phyloP scores from a whole-genome alignment of 495 filamentous ascomycete genomes.

The Terfezia claveryi region DNA sequence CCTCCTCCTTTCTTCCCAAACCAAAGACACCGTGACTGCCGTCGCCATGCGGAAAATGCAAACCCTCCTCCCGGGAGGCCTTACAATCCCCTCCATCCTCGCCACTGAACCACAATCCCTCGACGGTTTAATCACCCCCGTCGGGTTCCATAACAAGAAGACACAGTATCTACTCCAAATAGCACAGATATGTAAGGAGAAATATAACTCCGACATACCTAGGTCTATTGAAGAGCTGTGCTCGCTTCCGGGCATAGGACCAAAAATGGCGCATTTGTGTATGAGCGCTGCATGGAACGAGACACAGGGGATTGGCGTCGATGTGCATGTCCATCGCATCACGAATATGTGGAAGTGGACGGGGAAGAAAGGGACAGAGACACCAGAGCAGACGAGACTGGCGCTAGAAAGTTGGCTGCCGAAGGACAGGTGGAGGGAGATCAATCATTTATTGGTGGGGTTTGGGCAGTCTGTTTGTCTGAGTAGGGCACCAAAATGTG shows the following conservation, averaged over 20 bases:
- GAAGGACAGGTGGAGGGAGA: slow-evolving; percentile 74
- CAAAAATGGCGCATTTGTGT: slow-evolving; percentile 93
- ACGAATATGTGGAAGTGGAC: slow-evolving; percentile 90
- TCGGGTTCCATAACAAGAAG: slow-evolving; percentile 94
- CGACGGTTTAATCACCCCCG: slow-evolving; percentile 47
- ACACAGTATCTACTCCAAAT: slow-evolving; percentile 58
- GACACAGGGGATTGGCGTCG: slow-evolving; percentile 41
- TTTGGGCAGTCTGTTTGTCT: slow-evolving; percentile 65
- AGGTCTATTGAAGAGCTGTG: slow-evolving; percentile 55
- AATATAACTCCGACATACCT: slow-evolving; percentile 58
- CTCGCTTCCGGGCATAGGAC: slow-evolving; percentile 73
- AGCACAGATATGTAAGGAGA: slow-evolving; percentile 48
- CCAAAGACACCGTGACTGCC: slow-evolving; percentile 84
- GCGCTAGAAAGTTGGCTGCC: slow-evolving; percentile 71
- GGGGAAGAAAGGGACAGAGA: slow-evolving; percentile 34
- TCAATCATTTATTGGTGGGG: slow-evolving; percentile 79
- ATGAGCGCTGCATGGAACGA: slow-evolving; percentile 43
- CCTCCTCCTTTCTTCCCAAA: slow-evolving; percentile 91
- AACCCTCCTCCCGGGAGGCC: slow-evolving; percentile 41
- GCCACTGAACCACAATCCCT: slow-evolving; percentile 43
- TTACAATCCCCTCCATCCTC: slow-evolving; percentile 64
- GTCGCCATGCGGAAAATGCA: slow-evolving; percentile 62
- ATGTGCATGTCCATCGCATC: slow-evolving; percentile 62
- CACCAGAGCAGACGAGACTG: slow-evolving; percentile 62
- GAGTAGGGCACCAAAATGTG: slow-evolving; percentile 58